phyloP scores from a whole-genome alignment of 148 eudicot genomes.

The Cornus kousa region DNA sequence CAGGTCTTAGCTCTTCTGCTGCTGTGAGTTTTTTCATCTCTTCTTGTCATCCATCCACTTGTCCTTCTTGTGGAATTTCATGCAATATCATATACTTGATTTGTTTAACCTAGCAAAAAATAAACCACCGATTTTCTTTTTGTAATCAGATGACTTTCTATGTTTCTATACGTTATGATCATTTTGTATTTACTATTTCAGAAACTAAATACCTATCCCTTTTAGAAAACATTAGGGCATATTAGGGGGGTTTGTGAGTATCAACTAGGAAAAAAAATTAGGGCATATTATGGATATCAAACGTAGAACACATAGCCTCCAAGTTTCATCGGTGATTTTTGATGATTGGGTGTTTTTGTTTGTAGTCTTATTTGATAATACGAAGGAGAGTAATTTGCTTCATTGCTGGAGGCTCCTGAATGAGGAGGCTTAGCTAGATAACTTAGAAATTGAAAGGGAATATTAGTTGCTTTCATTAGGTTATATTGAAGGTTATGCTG shows the following conservation, averaged over 20 bases:
- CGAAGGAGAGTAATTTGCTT: too few species aligned
- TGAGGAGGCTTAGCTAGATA: background rate
- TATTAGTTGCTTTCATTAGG: background rate
- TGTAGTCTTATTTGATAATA: background rate
- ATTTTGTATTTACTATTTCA: background rate
- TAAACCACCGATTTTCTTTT: background rate
- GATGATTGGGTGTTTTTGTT: background rate
- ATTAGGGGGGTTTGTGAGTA: too few species aligned
- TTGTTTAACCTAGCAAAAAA: background rate
- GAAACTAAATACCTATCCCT: background rate
- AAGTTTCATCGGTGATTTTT: too few species aligned
- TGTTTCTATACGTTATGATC: background rate
- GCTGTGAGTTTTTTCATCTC: slow-evolving; percentile 68
- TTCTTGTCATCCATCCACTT: slow-evolving; percentile 9
- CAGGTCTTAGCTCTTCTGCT: slow-evolving; percentile 99
- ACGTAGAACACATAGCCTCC: too few species aligned
- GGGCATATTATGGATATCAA: background rate
- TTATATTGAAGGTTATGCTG: background rate
- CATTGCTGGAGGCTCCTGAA: background rate
- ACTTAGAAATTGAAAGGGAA: background rate
- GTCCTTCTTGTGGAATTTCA: background rate
- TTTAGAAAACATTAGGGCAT: background rate
- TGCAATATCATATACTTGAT: background rate
- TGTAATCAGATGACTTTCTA: background rate
- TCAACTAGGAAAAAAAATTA: too few species aligned